A percentile compares a stretch with the other conserved stretches of the same genome.
These are phyloP conservation scores for Papilionanthe hybrid DNA, from an alignment of 116 monocot species.

Conservation along the genomic window DNA sequence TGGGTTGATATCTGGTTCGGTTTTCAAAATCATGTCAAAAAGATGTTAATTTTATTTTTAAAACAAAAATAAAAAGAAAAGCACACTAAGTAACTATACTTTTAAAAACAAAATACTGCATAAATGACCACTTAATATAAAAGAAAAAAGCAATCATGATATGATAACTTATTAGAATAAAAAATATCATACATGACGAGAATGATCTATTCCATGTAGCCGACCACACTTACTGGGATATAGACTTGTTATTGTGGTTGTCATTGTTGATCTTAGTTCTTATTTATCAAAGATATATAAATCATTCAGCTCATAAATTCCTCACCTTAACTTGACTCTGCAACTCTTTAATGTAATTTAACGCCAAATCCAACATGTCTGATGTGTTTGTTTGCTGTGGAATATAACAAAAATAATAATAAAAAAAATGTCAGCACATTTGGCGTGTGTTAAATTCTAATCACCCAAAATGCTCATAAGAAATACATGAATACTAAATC, in stretches of 20 bases:
- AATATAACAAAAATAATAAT: not conserved
- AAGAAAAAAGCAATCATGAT: too few relatives aligned
- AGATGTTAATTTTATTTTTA: too few relatives aligned
- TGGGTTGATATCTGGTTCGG: too few relatives aligned
- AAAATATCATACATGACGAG: not conserved
- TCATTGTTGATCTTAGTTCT: too few relatives aligned
- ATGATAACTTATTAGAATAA: not conserved
- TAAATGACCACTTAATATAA: too few relatives aligned
- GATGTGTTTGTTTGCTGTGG: slow-evolving; percentile 57
- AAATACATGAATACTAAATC: not conserved
- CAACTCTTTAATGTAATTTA: slow-evolving; percentile 40
- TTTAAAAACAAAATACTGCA: too few relatives aligned
- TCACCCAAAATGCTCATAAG: not conserved
- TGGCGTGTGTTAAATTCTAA: not conserved
- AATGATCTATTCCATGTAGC: too few relatives aligned
- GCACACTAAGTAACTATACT: too few relatives aligned
- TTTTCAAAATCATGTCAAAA: too few relatives aligned
- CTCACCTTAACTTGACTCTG: slow-evolving; percentile 38
- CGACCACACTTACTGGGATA: too few relatives aligned
- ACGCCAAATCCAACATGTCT: slow-evolving; percentile 55
- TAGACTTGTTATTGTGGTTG: too few relatives aligned
- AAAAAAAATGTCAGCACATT: not conserved
- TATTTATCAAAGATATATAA: not conserved
- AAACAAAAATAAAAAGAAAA: too few relatives aligned
- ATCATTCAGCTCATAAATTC: not conserved